Evolutionary conservation across 2,329 filamentous ascomycete genomes (phyloP).

Genomic region (Aspergillus quadricinctus): DNA sequence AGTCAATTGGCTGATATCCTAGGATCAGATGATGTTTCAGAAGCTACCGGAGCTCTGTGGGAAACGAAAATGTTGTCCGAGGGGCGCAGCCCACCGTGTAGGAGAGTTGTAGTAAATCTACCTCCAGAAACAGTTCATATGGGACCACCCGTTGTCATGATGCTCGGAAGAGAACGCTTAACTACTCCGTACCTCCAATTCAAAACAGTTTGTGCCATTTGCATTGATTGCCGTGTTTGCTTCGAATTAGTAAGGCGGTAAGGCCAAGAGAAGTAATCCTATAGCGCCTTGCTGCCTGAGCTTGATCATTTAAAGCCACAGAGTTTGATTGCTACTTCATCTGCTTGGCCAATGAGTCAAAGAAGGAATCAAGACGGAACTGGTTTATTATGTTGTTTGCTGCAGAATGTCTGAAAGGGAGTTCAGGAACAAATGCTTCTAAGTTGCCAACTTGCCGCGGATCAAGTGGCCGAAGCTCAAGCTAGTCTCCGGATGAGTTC

Average conservation of each 20-base stretch:
- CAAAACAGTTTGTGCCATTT: background rate
- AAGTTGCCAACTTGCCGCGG: background rate
- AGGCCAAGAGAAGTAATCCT: too few species aligned
- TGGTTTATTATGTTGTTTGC: background rate
- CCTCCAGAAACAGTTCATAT: background rate
- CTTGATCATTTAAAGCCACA: background rate
- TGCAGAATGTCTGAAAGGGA: background rate
- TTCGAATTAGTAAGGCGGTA: background rate
- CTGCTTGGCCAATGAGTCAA: background rate
- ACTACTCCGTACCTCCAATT: background rate
- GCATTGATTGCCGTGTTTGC: background rate
- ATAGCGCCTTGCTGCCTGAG: background rate
- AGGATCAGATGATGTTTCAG: constrained; percentile 14
- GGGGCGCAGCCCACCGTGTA: background rate
- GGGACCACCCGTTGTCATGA: background rate
- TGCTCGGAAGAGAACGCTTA: background rate
- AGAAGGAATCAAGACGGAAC: background rate
- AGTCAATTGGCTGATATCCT: constrained; percentile 12
- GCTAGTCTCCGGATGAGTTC: background rate
- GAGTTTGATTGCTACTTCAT: background rate
- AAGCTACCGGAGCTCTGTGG: background rate
- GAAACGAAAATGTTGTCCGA: background rate
- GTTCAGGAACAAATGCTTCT: background rate
- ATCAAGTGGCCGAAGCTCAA: background rate
- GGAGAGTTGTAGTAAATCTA: background rate